Percentiles rank a stretch among this genome's conserved stretches.
phyloP scores from a whole-genome alignment of 176 grass and related monocot species.

The Stipa capillata region DNA sequence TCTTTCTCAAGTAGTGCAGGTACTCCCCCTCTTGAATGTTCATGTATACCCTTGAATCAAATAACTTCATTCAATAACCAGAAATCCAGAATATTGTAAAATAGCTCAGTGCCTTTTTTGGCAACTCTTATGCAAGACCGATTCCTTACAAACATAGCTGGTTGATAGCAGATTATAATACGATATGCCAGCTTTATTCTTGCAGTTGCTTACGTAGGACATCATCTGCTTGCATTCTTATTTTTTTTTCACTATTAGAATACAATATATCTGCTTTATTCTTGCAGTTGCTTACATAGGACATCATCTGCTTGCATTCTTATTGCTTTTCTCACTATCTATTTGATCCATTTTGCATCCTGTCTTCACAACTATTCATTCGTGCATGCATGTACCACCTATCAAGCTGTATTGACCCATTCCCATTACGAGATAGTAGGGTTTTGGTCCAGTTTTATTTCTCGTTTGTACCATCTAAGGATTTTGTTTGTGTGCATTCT shows the following conservation, averaged over 20 bases:
- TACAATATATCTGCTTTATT: neutral
- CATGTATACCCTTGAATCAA: neutral
- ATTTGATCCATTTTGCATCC: neutral
- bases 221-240: neutral
- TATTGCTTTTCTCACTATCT: neutral
- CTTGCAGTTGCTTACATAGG: neutral
- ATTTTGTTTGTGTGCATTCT: slow-evolving; percentile 3
- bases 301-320: neutral
- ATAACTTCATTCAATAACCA: neutral
- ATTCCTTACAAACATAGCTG: too few species aligned
- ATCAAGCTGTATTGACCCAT: neutral
- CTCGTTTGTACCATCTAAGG: neutral
- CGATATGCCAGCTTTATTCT: neutral
- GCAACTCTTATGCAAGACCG: neutral
- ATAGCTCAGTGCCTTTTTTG: neutral
- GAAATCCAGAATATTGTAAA: neutral
- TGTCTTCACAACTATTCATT: neutral
- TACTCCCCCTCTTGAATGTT: slow-evolving; percentile 18
- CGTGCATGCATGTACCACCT: neutral
- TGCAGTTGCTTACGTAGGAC: neutral
- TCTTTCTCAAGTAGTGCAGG: slow-evolving; percentile 67
- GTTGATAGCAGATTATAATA: too few species aligned
- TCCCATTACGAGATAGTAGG: neutral
- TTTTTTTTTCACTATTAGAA: neutral
- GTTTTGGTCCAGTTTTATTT: neutral